These are phyloP conservation scores for Myriosclerotinia duriaeana DNA, from an alignment of 2,329 filamentous ascomycete genomes.

Conservation along the genomic window DNA sequence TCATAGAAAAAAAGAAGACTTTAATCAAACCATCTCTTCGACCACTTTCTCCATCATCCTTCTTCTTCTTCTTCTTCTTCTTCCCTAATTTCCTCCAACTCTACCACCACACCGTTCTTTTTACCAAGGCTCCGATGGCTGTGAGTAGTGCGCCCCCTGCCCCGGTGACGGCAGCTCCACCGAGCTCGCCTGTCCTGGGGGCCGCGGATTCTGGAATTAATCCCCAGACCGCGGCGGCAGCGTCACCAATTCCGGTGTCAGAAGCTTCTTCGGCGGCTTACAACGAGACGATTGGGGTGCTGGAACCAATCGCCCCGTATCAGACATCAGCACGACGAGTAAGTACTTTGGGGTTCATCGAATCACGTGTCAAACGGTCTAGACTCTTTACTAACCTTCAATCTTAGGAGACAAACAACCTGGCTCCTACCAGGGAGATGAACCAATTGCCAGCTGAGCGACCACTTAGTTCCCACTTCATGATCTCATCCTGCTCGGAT, in stretches of 20 bases:
- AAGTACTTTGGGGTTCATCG: neutral
- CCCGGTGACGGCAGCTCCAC: constrained; percentile 1
- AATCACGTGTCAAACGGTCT: constrained; percentile 3
- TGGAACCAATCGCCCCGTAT: neutral
- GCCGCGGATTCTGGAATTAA: neutral
- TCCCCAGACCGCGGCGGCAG: neutral
- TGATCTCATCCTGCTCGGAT: constrained; percentile 16
- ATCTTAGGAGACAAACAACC: neutral
- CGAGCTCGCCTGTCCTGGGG: constrained; percentile 17
- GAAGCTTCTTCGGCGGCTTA: neutral
- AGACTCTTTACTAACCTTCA: neutral
- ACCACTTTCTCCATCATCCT: neutral
- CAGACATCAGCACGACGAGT: neutral
- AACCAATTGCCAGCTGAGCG: neutral
- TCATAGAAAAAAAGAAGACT: neutral
- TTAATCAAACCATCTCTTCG: neutral
- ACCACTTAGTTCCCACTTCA: constrained; percentile 7
- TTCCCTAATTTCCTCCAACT: too few species aligned
- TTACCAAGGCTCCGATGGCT: neutral
- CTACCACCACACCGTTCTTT: neutral
- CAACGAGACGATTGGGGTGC: constrained; percentile 7
- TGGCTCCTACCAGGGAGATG: constrained; percentile 1
- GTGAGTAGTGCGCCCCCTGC: neutral
- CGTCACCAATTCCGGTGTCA: neutral
- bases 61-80: neutral